Percentiles rank a stretch among this genome's conserved stretches.
These are phyloP conservation scores for Penicillium sp. DNA, from an alignment of 2,329 filamentous ascomycete genomes.

Conservation along the genomic window DNA sequence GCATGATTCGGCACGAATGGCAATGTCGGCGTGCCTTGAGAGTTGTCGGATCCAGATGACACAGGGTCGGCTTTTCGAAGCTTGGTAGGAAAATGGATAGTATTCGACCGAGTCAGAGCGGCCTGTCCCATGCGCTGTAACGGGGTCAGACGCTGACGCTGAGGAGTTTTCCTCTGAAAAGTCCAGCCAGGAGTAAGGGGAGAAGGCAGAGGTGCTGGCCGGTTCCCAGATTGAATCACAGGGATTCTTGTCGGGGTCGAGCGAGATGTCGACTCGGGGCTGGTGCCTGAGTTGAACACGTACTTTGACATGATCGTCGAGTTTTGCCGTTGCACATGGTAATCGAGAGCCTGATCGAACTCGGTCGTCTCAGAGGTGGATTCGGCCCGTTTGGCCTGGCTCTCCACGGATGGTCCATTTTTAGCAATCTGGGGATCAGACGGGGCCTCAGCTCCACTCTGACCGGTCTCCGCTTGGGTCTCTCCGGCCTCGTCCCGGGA, in stretches of 20 bases:
- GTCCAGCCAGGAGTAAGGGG: constrained; percentile 12
- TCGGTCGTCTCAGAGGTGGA: constrained; percentile 14
- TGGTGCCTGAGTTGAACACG: constrained; percentile 26
- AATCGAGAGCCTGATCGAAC: constrained; percentile 35
- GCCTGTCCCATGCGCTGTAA: constrained; percentile 41
- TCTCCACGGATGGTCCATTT: neutral
- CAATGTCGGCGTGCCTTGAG: neutral
- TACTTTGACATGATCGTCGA: constrained; percentile 35
- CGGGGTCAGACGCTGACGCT: constrained; percentile 33
- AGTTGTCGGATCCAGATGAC: constrained; percentile 5
- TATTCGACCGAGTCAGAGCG: constrained; percentile 38
- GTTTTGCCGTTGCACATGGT: constrained; percentile 37
- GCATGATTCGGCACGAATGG: constrained; percentile 9
- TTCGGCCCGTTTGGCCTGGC: neutral
- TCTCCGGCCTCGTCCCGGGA: constrained; percentile 3
- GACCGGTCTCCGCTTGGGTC: neutral
- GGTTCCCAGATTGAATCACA: constrained; percentile 7
- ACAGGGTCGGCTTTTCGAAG: constrained; percentile 9
- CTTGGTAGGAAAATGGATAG: constrained; percentile 27
- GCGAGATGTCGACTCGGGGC: constrained; percentile 1
- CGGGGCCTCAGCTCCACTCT: neutral
- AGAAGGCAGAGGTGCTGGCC: constrained; percentile 2
- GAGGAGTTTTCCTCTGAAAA: constrained; percentile 9
- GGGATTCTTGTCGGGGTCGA: constrained; percentile 10
- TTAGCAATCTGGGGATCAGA: neutral